Evolutionary conservation across 768 basidiomycete genomes (phyloP).

Genomic region (Leccinum disarticulatum): DNA sequence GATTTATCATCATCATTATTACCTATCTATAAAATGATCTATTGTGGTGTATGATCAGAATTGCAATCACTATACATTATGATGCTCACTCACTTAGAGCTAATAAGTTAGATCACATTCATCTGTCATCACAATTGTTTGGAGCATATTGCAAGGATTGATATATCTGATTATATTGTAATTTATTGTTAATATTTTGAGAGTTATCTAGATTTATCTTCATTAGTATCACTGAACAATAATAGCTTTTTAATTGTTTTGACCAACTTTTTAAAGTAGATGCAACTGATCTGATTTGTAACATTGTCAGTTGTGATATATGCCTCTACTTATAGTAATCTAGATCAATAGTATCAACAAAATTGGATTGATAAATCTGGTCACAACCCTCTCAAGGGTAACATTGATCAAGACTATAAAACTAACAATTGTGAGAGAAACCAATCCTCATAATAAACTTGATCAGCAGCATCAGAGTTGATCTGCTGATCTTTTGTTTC

Average conservation of each 20-base stretch:
- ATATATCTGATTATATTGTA: background rate
- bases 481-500: background rate
- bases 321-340: no score
- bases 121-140: background rate
- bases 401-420: background rate
- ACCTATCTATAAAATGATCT: no score
- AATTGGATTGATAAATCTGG: background rate
- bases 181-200: background rate
- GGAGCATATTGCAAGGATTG: background rate
- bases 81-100: no score
- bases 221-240: background rate
- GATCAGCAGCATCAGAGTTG: background rate
- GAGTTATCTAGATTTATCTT: background rate
- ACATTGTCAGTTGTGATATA: background rate
- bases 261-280: background rate
- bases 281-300: background rate
- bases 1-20: no score
- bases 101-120: no score
- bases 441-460: background rate
- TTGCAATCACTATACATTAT: no score
- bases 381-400: background rate
- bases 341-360: background rate
- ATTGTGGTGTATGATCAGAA: no score
- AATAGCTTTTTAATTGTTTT: background rate
- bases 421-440: background rate